Conservation (phyloP, 305 asterid genomes). For the Solanum chacoense region DNA sequence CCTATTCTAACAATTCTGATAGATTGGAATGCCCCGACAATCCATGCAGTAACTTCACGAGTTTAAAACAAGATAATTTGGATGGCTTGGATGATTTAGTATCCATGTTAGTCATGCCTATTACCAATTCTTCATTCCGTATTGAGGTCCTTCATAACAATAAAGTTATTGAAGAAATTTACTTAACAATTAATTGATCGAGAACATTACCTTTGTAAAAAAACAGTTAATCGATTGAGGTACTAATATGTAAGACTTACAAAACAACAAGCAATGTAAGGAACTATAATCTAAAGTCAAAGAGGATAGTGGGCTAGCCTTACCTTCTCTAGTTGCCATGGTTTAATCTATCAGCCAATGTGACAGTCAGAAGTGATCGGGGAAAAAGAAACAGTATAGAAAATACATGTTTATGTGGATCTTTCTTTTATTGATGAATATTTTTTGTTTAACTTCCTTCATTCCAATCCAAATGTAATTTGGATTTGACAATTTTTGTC, state of each 20-base stretch:
- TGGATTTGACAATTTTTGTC: background rate
- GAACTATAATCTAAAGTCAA: background rate
- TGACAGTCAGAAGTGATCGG: background rate
- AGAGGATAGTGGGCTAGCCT: background rate
- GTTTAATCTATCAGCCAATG: background rate
- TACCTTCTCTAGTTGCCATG: background rate
- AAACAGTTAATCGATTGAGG: background rate
- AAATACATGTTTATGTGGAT: background rate
- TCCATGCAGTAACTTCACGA: background rate
- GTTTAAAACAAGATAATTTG: background rate
- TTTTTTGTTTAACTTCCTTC: background rate
- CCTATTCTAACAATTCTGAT: background rate
- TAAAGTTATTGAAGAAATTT: background rate
- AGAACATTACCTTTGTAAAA: background rate
- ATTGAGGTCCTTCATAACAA: background rate
- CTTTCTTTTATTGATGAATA: background rate
- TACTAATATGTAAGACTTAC: background rate
- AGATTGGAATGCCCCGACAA: background rate
- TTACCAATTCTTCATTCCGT: background rate
- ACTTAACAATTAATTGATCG: background rate
- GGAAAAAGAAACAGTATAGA: background rate
- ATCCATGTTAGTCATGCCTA: background rate
- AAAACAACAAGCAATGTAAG: background rate
- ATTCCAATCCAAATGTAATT: background rate
- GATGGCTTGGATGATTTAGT: background rate